phyloP scores from a whole-genome alignment of 305 asterid genomes.

The Fraxinus velutina region DNA sequence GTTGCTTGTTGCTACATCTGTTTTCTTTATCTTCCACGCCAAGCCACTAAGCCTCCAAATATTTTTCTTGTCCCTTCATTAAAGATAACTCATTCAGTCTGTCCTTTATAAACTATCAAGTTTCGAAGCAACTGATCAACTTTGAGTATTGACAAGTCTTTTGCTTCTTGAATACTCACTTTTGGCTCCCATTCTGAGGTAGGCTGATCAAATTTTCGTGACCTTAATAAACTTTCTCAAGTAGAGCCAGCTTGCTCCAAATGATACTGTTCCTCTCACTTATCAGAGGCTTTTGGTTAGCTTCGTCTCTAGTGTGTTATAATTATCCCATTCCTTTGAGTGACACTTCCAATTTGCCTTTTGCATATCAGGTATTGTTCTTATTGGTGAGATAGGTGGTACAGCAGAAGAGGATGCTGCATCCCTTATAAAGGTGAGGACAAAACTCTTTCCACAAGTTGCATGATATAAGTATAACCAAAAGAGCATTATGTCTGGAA shows the following conservation, averaged over 20 bases:
- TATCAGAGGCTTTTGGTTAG: not conserved
- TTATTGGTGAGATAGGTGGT: constrained; percentile 98
- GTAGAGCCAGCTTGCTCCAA: not conserved
- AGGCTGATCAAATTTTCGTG: not conserved
- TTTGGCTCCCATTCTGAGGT: not conserved
- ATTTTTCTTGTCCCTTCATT: not conserved
- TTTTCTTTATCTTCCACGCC: not conserved
- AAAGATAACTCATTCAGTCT: not conserved
- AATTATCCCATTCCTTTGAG: not conserved
- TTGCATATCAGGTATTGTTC: constrained; percentile 66
- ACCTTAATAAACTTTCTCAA: not conserved
- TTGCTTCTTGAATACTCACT: not conserved
- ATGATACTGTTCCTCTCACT: not conserved
- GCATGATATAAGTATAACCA: not conserved
- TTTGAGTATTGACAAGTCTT: not conserved
- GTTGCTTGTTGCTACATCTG: not conserved
- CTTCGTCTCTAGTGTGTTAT: not conserved
- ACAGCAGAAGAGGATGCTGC: constrained; percentile 99
- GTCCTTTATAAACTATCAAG: not conserved
- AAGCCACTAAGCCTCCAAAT: not conserved
- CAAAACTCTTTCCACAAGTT: not conserved
- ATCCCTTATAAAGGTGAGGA: constrained; percentile 75
- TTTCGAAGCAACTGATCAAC: not conserved
- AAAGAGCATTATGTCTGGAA: not conserved
- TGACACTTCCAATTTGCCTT: constrained; percentile 1